Evolutionary conservation across 1,139 yeast species (phyloP).

Genomic region (Yamadazyma siamensis): DNA sequence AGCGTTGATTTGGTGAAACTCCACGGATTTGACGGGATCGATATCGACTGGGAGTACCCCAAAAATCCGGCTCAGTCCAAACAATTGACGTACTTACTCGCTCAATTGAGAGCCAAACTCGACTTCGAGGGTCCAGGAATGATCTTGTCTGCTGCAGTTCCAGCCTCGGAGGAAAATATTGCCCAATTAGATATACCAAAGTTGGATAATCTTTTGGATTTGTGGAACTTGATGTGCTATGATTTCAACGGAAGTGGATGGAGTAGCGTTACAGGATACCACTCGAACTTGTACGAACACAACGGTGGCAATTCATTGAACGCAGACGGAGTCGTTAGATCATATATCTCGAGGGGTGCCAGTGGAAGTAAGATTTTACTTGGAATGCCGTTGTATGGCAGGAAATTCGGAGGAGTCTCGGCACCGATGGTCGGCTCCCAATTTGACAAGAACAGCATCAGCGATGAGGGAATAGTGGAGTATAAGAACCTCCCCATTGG

Average conservation of each 20-base stretch:
- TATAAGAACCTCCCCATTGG: conserved; percentile 51
- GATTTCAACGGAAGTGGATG: conserved; percentile 76
- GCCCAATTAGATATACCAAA: conserved; percentile 38
- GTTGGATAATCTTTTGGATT: conserved; percentile 57
- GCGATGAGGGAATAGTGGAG: conserved; percentile 48
- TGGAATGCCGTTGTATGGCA: conserved; percentile 90
- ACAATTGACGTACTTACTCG: conserved; percentile 44
- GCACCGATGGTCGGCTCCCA: conserved; percentile 32
- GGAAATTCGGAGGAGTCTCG: conserved; percentile 52
- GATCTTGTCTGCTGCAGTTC: conserved; percentile 69
- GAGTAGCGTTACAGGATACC: conserved; percentile 62
- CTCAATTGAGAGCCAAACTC: conserved; percentile 38
- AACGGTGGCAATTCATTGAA: conserved; percentile 44
- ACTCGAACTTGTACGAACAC: conserved; percentile 59
- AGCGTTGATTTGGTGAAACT: conserved; percentile 45
- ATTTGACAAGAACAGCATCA: conserved; percentile 29
- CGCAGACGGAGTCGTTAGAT: conserved; percentile 47
- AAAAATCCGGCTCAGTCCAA: conserved; percentile 41
- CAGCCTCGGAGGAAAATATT: conserved; percentile 56
- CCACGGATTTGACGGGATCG: conserved; percentile 84
- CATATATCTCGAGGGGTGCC: conserved; percentile 43
- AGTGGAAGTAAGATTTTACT: conserved; percentile 54
- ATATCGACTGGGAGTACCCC: conserved; percentile 95
- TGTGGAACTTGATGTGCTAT: conserved; percentile 90
- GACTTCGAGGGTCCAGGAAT: conserved; percentile 22